Percentiles rank a stretch among this genome's conserved stretches.
phyloP scores from a whole-genome alignment of 805 yeast genomes.

The Kodamaea lidongshanica region DNA sequence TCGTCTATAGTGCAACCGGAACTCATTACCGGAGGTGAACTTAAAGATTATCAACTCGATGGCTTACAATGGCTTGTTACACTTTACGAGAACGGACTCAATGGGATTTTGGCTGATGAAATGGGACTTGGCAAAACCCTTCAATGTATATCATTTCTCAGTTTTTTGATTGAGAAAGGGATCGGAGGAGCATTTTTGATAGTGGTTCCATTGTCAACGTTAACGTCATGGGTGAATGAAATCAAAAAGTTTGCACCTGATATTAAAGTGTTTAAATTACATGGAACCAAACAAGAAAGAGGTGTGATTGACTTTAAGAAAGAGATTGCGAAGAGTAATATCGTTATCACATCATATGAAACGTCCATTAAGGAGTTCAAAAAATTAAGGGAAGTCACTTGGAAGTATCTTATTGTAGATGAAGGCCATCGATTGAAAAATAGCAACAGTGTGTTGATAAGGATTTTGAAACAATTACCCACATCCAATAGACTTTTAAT shows the following conservation, averaged over 20 bases:
- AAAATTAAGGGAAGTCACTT: constrained; percentile 45
- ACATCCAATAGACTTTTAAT: constrained; percentile 69
- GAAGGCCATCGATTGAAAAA: constrained; percentile 95
- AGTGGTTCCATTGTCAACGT: constrained; percentile 78
- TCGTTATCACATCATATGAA: constrained; percentile 80
- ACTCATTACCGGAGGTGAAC: constrained; percentile 39
- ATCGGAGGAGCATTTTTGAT: constrained; percentile 72
- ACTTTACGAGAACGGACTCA: constrained; percentile 85
- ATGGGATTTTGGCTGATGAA: constrained; percentile 94
- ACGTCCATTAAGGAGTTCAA: constrained; percentile 63
- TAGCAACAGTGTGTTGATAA: constrained; percentile 67
- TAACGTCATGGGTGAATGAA: constrained; percentile 80
- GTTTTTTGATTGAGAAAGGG: constrained; percentile 72
- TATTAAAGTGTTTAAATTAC: constrained; percentile 55
- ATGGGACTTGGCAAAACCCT: constrained; percentile 96
- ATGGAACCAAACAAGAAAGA: constrained; percentile 59
- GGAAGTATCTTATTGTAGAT: constrained; percentile 88
- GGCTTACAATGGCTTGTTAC: constrained; percentile 91
- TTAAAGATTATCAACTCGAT: constrained; percentile 81
- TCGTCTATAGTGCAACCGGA: constrained; percentile 22
- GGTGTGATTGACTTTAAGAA: constrained; percentile 28
- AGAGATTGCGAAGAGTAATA: constrained; percentile 26
- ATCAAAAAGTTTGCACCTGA: constrained; percentile 67
- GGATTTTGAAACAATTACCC: constrained; percentile 59
- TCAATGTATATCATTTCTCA: constrained; percentile 75